Evolutionary conservation across 208 protist species (phyloP).

Genomic region (Crithidia brevicula): DNA sequence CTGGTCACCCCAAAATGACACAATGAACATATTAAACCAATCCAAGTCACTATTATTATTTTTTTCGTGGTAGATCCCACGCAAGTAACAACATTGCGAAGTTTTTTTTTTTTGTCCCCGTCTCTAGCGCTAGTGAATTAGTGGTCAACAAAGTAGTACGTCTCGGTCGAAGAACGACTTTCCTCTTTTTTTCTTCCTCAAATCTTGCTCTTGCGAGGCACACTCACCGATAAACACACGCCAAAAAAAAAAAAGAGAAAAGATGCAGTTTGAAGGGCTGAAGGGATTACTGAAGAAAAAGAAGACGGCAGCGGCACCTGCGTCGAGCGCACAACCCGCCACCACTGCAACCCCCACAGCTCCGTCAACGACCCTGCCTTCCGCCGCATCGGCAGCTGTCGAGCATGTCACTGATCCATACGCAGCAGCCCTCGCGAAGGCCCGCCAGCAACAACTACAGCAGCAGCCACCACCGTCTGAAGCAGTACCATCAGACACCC

Average conservation of each 20-base stretch:
- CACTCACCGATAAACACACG: too few species aligned
- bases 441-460: constrained; percentile 18
- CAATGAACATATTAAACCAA: too few species aligned
- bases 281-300: constrained; percentile 41
- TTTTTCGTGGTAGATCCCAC: too few species aligned
- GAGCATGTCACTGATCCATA: constrained; percentile 19
- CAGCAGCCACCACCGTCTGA: neutral
- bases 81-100: too few species aligned
- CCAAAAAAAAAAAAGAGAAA: neutral
- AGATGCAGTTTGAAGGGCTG: constrained; percentile 41
- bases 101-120: too few species aligned
- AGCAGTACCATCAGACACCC: neutral
- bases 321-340: neutral
- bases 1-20: too few species aligned
- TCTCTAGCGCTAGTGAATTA: too few species aligned
- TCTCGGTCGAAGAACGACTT: too few species aligned
- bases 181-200: neutral
- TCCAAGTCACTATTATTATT: too few species aligned
- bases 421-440: constrained; percentile 11
- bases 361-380: neutral
- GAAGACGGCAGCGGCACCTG: constrained; percentile 13
- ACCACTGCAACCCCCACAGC: neutral
- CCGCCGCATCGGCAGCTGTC: neutral
- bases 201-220: neutral
- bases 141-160: too few species aligned